Base-by-base conservation (phyloP, 1,139 yeast genomes). In the Groenewaldozyma sp. region DNA sequence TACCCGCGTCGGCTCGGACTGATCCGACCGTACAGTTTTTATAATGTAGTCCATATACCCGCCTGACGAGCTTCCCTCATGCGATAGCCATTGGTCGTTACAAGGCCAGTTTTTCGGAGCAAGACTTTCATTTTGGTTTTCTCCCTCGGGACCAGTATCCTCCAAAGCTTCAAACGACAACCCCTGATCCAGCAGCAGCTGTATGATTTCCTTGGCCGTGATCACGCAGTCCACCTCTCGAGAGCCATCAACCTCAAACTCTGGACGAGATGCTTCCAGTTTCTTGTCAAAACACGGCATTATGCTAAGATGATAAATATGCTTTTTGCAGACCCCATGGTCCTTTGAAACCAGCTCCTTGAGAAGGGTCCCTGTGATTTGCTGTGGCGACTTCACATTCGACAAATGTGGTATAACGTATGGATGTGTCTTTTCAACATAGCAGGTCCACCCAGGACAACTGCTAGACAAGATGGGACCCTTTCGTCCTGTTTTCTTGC, bases 251-350 rank as follows among this genome's bases (percentile, higher is more conserved):
- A 54, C 58, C 3, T 53, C 57, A 43, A 65, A 60, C 49, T 86
- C 95, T 0, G 84, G 80, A 45, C 97, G 68, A 2, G 96, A 88
- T 28, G 96, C 93, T 62, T 91, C 99, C 31, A 91, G 69, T 60
- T 91, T 91, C 63, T 91, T 91, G 60, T 91, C 99, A 58, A 91
- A 91, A 53, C 97, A 91, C 1, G 98, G 97, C 97, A 91, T 88
- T 22, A 91, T 68, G 11, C 93, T 73, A 44, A 91, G 63, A 58
- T 88, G 96, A 55, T 84, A 93, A 0, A 86, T 63, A 3, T 72
- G 54, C 0, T 61, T 58, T 9, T 64, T 56, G 3, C 49, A 34
- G 0, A 54, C 14, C 51, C 55, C 41, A 58, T 60, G 24, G 51
- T 56, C 45, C 11, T 55, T 50, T 1, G 77, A 60, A 3, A 77